A percentile compares a stretch with the other conserved stretches of the same genome.
phyloP scores from a whole-genome alignment of 768 basidiomycete genomes.

The Rhodotorula sphaerocarpa region DNA sequence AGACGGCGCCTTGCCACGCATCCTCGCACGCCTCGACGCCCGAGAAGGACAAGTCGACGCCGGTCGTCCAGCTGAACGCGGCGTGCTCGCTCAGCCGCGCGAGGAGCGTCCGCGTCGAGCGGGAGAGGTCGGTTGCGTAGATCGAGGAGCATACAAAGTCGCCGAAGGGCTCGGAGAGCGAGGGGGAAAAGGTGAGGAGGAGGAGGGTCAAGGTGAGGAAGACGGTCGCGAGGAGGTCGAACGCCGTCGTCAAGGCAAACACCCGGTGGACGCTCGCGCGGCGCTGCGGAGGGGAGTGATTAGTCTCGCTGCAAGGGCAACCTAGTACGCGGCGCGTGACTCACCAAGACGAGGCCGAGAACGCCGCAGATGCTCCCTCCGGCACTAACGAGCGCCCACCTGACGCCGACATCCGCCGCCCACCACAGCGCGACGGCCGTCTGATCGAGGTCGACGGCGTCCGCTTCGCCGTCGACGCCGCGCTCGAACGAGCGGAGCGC shows the following conservation, averaged over 20 bases:
- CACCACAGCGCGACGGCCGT: constrained; percentile 18
- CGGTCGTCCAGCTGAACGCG: background rate
- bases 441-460: constrained; percentile 18
- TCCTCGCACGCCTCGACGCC: constrained; percentile 34
- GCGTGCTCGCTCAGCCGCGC: background rate
- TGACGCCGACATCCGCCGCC: constrained; percentile 3
- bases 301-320: too few relatives aligned
- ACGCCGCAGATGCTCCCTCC: background rate
- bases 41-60: constrained; percentile 18
- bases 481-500: background rate
- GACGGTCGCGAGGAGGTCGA: constrained; percentile 20
- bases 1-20: constrained; percentile 6
- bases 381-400: constrained; percentile 8
- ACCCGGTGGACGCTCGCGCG: constrained; percentile 9
- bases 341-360: constrained; percentile 16
- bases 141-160: constrained; percentile 27
- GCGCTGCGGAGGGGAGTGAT: background rate
- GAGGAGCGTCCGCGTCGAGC: too few relatives aligned
- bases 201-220: constrained; percentile 15
- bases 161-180: constrained; percentile 18
- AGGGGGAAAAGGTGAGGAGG: constrained; percentile 23
- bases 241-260: constrained; percentile 24
- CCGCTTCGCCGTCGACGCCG: constrained; percentile 2
- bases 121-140: background rate
- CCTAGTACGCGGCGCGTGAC: too few relatives aligned